Percentiles rank a stretch among this genome's conserved stretches.
Evolutionary conservation across 768 basidiomycete genomes (phyloP).

Genomic region (Termitomyces heimii): DNA sequence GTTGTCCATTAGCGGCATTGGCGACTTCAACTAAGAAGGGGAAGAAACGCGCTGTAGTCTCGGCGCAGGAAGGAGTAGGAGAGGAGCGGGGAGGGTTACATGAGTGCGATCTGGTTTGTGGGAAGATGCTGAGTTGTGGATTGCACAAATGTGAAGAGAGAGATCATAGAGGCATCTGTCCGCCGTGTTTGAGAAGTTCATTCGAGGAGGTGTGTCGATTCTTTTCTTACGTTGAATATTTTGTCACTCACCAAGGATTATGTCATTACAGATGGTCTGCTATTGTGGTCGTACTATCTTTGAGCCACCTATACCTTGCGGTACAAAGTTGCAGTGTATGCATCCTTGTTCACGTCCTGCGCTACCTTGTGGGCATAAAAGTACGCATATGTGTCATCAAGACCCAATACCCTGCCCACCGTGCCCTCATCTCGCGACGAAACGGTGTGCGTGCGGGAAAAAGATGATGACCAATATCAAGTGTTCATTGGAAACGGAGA

Average conservation of each 20-base stretch:
- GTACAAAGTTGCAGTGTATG: constrained; percentile 68
- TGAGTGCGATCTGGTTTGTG: constrained; percentile 79
- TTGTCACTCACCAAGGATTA: background rate
- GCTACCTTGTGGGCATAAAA: constrained; percentile 77
- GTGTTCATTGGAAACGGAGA: constrained; percentile 74
- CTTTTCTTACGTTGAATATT: background rate
- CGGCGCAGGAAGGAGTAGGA: constrained; percentile 31
- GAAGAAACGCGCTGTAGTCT: constrained; percentile 43
- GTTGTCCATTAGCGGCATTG: constrained; percentile 82
- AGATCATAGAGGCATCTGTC: constrained; percentile 83
- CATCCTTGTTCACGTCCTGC: constrained; percentile 72
- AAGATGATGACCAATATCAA: constrained; percentile 69
- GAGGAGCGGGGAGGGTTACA: constrained; percentile 67
- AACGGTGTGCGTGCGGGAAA: constrained; percentile 88
- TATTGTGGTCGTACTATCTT: constrained; percentile 81
- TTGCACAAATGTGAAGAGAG: constrained; percentile 71
- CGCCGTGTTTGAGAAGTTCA: constrained; percentile 77
- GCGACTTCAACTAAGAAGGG: constrained; percentile 45
- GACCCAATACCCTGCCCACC: constrained; percentile 70
- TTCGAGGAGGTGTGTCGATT: constrained; percentile 75
- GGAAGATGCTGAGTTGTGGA: constrained; percentile 66
- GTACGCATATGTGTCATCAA: constrained; percentile 81
- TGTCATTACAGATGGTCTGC: constrained; percentile 55
- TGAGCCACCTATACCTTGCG: constrained; percentile 87
- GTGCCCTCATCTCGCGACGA: constrained; percentile 75